These are phyloP conservation scores for Corylus americana DNA, from an alignment of 306 rosid species.

Conservation along the genomic window DNA sequence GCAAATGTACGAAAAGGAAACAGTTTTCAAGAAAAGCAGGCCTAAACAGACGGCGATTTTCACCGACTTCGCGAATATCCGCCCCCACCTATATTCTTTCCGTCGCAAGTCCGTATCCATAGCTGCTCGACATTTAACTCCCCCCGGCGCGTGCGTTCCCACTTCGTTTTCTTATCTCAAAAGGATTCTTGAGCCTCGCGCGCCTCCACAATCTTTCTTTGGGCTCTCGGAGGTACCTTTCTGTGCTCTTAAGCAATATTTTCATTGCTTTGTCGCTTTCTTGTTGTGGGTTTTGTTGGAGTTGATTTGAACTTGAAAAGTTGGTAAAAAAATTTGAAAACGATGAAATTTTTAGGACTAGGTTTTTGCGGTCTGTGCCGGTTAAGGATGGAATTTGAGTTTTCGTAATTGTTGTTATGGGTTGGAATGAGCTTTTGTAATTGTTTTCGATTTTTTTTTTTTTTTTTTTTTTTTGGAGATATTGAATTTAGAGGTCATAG, in stretches of 20 bases:
- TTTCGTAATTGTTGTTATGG: background rate
- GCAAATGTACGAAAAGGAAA: background rate
- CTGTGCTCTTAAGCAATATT: background rate
- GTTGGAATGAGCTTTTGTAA: background rate
- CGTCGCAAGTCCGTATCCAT: background rate
- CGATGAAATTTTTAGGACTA: background rate
- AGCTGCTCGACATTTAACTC: conserved; percentile 5
- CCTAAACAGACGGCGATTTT: conserved; percentile 19
- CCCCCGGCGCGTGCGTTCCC: conserved; percentile 1
- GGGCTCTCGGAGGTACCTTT: background rate
- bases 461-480: background rate
- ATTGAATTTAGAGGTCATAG: background rate
- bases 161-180: background rate
- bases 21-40: conserved; percentile 13
- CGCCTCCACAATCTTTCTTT: background rate
- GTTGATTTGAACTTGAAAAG: conserved; percentile 30
- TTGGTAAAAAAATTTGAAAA: conserved; percentile 6
- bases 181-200: background rate
- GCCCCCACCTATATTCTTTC: conserved; percentile 1
- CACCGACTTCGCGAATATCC: background rate
- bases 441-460: background rate
- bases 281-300: conserved; percentile 7
- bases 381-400: background rate
- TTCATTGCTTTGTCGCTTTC: background rate
- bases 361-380: conserved; percentile 28